Evolutionary conservation across 352 stramenopile genomes (phyloP), one percentile per base, ranked within the genome.

Genomic region (Globisporangium ultimum): DNA sequence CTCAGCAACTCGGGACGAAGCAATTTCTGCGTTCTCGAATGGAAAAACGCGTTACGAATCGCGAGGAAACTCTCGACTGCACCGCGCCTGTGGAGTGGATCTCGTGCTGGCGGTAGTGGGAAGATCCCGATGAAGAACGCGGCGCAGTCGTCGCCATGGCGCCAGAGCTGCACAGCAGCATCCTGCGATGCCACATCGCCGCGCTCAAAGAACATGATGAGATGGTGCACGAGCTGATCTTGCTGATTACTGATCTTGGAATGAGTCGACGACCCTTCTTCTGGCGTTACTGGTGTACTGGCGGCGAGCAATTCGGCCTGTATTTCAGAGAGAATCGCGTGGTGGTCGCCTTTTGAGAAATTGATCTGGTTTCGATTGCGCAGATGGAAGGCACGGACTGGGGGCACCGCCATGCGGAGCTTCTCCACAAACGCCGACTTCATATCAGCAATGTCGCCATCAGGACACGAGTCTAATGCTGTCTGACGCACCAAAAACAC

Each of bases 21-120:
- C 46, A 17, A 14, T 14, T 51, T 28, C 24, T 28, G 46, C 46
- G 10, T 38, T 14, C 46, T 12, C 21, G 20, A 14, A 12, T 51
- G 46, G 46, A n/a, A 51, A 22, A 51, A 51, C 20, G 18, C 20
- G 22, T 51, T 51, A 3, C 46, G 46, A 34, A 51, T 51, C 21
- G 46, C 46, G 32, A 51, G 46, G 46, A 36, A 51, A 36, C 46
- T 51, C 46, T 34, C 46, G 46, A 51, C 18, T 9, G 46, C 9
- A 14, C 46, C 46, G 13, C 46, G 2, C 2, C n/a, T 11, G 11
- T 32, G 21, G 20, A 51, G 46, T 14, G 21, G 46, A 51, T 51
- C 46, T n/a, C 46, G 4, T 36, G 46, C 12, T 2, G 46, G 1
- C 46, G 46, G 46, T 10, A 51, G 46, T 22, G 21, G 20, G 32